A percentile compares a stretch with the other conserved stretches of the same genome.
Evolutionary conservation across 176 grass and related monocot species (phyloP).

Genomic region (Puya raimondii): DNA sequence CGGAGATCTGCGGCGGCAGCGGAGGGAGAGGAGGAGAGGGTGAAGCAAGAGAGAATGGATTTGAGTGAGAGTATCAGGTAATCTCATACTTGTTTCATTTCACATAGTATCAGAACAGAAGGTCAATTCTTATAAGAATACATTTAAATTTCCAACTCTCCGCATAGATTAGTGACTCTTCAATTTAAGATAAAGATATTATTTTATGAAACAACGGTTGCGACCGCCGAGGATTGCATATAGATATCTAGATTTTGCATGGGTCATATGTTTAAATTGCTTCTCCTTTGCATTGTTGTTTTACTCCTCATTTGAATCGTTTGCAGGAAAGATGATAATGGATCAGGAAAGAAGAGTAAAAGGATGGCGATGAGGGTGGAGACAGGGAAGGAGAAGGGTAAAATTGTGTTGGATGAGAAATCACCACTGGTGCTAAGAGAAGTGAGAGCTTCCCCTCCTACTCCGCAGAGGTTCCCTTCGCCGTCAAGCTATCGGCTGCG

Average conservation of each 20-base stretch:
- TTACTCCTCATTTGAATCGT: not conserved
- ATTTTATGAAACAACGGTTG: not conserved
- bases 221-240: conserved; percentile 17
- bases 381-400: conserved; percentile 28
- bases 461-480: conserved; percentile 72
- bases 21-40: conserved; percentile 22
- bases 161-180: too few relatives aligned
- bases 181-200: too few relatives aligned
- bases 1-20: conserved; percentile 16
- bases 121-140: conserved; percentile 1
- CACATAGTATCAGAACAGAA: not conserved
- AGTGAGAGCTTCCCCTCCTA: conserved; percentile 74
- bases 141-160: too few relatives aligned
- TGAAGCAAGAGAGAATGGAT: conserved; percentile 3
- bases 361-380: conserved; percentile 29
- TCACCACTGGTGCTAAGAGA: conserved; percentile 45
- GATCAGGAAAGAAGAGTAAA: conserved; percentile 21
- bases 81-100: conserved; percentile 1
- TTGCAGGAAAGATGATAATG: conserved; percentile 17
- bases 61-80: conserved; percentile 30
- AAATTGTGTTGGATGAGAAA: conserved; percentile 20
- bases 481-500: conserved; percentile 40
- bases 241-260: not conserved
- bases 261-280: conserved; percentile 10
- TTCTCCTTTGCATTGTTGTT: not conserved